Conservation (phyloP, 768 basidiomycete genomes). For the Suillus sp. region DNA sequence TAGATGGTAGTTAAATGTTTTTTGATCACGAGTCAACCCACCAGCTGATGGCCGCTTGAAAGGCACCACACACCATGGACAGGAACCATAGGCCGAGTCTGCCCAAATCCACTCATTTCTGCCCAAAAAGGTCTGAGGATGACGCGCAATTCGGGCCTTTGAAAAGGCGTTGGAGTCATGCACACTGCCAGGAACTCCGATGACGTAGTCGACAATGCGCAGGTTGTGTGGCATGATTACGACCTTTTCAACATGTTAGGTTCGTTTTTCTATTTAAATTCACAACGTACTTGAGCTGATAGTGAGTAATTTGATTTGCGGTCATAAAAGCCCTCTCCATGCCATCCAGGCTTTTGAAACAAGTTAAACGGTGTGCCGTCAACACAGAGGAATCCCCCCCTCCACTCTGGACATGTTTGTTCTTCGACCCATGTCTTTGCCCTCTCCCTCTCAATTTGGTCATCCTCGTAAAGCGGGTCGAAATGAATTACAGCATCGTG, state of each 20-base stretch:
- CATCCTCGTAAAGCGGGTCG: constrained; percentile 4
- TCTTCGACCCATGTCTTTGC: constrained; percentile 2
- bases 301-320: constrained; percentile 18
- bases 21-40: constrained; percentile 19
- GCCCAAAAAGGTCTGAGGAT: constrained; percentile 9
- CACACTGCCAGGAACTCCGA: constrained; percentile 19
- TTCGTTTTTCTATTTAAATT: constrained; percentile 2
- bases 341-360: constrained; percentile 25
- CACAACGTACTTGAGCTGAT: constrained; percentile 12
- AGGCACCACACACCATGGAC: constrained; percentile 29
- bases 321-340: constrained; percentile 22
- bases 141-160: not conserved
- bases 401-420: constrained; percentile 4
- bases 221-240: constrained; percentile 19
- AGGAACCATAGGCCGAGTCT: constrained; percentile 19
- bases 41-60: constrained; percentile 25
- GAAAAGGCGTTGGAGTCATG: constrained; percentile 18
- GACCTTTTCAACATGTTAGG: not conserved
- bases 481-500: constrained; percentile 17
- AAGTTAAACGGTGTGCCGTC: constrained; percentile 18
- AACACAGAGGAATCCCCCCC: constrained; percentile 17
- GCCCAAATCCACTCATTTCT: constrained; percentile 23
- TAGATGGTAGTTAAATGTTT: constrained; percentile 27
- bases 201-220: constrained; percentile 18
- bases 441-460: constrained; percentile 4